phyloP scores from a whole-genome alignment of 768 basidiomycete genomes.

The Tubosaeta sp. region DNA sequence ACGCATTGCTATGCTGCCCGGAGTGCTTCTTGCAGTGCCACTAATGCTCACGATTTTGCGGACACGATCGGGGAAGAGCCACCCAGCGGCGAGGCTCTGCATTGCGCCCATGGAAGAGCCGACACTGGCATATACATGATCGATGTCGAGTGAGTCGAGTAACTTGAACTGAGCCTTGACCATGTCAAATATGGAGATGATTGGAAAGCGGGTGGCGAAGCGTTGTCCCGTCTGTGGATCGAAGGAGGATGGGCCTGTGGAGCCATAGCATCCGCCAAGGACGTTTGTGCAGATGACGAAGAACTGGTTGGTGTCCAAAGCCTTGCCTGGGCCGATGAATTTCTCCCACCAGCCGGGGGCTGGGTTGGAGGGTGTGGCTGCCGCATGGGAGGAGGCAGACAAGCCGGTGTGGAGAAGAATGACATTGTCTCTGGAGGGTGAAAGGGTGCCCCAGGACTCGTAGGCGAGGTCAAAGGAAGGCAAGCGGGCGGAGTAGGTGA shows the following conservation, averaged over 20 bases:
- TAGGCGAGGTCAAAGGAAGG: slow-evolving; percentile 86
- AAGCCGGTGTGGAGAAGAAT: slow-evolving; percentile 96
- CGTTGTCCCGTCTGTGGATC: slow-evolving; percentile 63
- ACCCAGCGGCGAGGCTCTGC: slow-evolving; percentile 95
- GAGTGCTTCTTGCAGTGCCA: slow-evolving; percentile 88
- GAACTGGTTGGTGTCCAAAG: slow-evolving; percentile 89
- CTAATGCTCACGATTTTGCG: slow-evolving; percentile 91
- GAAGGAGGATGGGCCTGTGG: slow-evolving; percentile 87
- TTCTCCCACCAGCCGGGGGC: slow-evolving; percentile 97
- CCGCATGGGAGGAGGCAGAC: slow-evolving; percentile 93
- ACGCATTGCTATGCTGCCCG: slow-evolving; percentile 91
- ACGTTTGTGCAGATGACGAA: slow-evolving; percentile 97
- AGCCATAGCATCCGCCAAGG: slow-evolving; percentile 95
- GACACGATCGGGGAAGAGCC: slow-evolving; percentile 85
- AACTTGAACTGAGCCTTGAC: slow-evolving; percentile 87
- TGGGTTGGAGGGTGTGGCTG: slow-evolving; percentile 71
- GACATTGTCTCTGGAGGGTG: slow-evolving; percentile 72
- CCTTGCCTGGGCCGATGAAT: slow-evolving; percentile 93
- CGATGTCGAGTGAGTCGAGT: slow-evolving; percentile 78
- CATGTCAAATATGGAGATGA: slow-evolving; percentile 96
- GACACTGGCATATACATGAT: slow-evolving; percentile 87
- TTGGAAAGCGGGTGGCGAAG: slow-evolving; percentile 89
- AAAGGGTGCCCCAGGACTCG: slow-evolving; percentile 96
- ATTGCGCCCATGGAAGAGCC: slow-evolving; percentile 97
- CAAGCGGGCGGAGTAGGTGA: slow-evolving; percentile 59